Base-by-base conservation (phyloP, 2,329 filamentous ascomycete genomes). In the Lasiodiplodia hormozganensis region DNA sequence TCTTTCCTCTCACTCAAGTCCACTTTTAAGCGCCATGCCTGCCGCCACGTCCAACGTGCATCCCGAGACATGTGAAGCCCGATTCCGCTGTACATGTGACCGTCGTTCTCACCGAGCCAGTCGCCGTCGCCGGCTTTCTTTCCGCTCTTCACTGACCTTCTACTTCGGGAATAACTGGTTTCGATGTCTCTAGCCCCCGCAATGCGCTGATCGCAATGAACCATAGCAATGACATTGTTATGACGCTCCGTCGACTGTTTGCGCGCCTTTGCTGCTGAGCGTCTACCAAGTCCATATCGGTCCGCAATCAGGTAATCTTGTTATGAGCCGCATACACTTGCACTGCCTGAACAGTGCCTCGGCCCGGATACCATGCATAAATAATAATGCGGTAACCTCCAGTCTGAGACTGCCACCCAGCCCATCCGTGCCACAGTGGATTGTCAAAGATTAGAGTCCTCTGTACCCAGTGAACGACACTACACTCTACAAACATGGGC, bases 51-150 rank as follows among this genome's bases (percentile, higher is more conserved):
- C n/a, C 34, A 58, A 58, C 54, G 34, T 40, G 16, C 34, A 43
- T 47, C 57, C 38, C 57, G 57, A 60, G 38, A 36, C 58, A 62
- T 62, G 58, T 62, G 58, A 62, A 34, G 40, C 16, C 34, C 25
- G 31, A 4, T 7, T 12, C 40, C 28, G 23, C 40, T 34, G 40
- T 6, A 5, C 58, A 36, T 51, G 58, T 62, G 58, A 62, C 58
- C 25, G 16, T 14, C 11, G 5, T 51, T 4, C 21, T 23, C 40
- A 18, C 40, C 18, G 7, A 31, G 2, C 58, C 58, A 62, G 8
- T 62, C 34, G 4, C 43, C 12, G 10, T 18, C 18, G 58, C 18
- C 58, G 58, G 58, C 18, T 18, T 25, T 18, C 7, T 28, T 25
- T 62, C 58, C 58, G 58, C 11, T n/a, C 18, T 14, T 23, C 40